Conservation (phyloP, 768 basidiomycete species). For the Amanita brunnescens region DNA sequence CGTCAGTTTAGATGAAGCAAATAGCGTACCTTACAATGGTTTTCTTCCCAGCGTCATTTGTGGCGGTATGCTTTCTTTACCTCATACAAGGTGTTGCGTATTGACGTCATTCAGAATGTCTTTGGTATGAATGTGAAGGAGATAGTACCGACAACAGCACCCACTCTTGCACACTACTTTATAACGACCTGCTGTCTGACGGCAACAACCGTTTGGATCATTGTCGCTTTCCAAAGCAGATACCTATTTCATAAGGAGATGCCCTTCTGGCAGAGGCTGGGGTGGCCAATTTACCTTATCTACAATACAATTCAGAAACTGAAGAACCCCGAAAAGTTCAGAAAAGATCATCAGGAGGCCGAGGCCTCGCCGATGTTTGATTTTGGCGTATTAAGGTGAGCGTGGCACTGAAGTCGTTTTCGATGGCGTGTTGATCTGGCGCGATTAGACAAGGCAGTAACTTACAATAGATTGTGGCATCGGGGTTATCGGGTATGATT, state of each 20-base stretch:
- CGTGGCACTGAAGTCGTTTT: not conserved
- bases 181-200: constrained; percentile 39
- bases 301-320: not conserved
- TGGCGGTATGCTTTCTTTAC: constrained; percentile 27
- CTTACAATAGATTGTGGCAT: too few relatives aligned
- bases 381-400: not conserved
- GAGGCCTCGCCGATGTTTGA: not conserved
- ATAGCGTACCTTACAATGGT: constrained; percentile 56
- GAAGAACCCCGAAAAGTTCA: not conserved
- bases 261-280: constrained; percentile 23
- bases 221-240: constrained; percentile 45
- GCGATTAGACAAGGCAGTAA: too few relatives aligned
- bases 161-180: constrained; percentile 34
- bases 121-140: constrained; percentile 54
- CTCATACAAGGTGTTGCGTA: not conserved
- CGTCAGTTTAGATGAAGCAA: constrained; percentile 36
- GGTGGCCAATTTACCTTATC: constrained; percentile 26
- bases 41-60: constrained; percentile 50
- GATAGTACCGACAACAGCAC: constrained; percentile 27
- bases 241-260: constrained; percentile 22
- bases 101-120: constrained; percentile 23
- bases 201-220: constrained; percentile 43
- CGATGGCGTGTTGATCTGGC: too few relatives aligned
- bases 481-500: too few relatives aligned
- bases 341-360: not conserved